Conservation (phyloP, 73 alveolate species). For the Paraurostyla sp. region DNA sequence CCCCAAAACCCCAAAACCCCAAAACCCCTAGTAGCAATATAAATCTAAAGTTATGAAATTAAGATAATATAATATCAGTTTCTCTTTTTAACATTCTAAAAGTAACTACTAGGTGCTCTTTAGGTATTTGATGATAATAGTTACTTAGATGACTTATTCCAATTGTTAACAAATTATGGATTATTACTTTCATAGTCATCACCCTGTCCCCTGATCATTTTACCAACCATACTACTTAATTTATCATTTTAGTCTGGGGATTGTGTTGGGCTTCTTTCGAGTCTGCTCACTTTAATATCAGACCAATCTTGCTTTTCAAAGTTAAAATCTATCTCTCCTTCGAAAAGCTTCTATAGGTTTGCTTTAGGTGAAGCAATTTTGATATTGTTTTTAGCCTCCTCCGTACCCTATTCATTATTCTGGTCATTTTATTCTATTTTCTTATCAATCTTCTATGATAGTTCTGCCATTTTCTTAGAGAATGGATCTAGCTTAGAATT, state of each 20-base stretch:
- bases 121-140: no score
- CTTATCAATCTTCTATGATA: constrained; percentile 24
- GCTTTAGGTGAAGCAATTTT: constrained; percentile 8
- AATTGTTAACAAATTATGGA: no score
- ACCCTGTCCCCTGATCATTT: constrained; percentile 8
- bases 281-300: neutral
- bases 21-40: no score
- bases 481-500: neutral
- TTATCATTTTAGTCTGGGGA: constrained; percentile 1
- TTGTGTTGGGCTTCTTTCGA: neutral
- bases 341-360: neutral
- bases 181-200: no score
- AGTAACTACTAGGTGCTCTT: no score
- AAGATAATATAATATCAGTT: no score
- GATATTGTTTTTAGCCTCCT: neutral
- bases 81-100: no score
- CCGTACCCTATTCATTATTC: neutral
- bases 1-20: no score
- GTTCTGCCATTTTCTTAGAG: constrained; percentile 17
- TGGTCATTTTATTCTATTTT: constrained; percentile 10
- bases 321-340: neutral
- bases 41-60: no score
- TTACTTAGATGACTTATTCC: no score
- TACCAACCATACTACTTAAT: neutral
- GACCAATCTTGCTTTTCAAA: constrained; percentile 9